These are phyloP conservation scores for Neospermospora avenae DNA, from an alignment of 2,329 filamentous ascomycete species.

Conservation along the genomic window DNA sequence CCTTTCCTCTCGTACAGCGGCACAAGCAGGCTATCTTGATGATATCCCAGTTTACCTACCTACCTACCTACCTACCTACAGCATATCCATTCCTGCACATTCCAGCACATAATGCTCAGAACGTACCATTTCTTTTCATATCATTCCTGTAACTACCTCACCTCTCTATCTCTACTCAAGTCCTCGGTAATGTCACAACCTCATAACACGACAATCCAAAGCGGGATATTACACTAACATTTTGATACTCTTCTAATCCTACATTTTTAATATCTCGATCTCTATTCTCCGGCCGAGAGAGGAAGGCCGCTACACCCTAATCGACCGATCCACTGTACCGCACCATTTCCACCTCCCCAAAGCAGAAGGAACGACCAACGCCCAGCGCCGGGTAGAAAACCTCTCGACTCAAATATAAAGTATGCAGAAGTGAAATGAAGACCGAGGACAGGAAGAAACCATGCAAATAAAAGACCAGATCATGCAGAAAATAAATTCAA, in stretches of 20 bases:
- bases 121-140: no score
- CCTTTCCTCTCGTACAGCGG: no score
- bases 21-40: no score
- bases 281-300: not conserved
- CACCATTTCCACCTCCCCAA: no score
- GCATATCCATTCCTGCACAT: no score
- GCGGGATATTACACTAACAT: not conserved
- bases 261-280: not conserved
- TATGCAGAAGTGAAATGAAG: not conserved
- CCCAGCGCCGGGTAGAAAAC: not conserved
- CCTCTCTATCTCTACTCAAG: no score
- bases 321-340: not conserved
- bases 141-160: no score
- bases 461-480: conserved; percentile 62
- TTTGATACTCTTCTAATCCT: not conserved
- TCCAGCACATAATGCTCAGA: no score
- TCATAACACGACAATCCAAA: not conserved
- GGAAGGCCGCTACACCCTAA: not conserved
- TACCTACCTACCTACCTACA: no score
- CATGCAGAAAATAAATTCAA: conserved; percentile 78
- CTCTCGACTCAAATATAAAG: not conserved
- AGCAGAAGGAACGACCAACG: not conserved
- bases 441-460: not conserved
- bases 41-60: no score
- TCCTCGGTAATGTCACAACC: not conserved